phyloP scores from a whole-genome alignment of 495 filamentous ascomycete genomes.

The Xylaria curta region DNA sequence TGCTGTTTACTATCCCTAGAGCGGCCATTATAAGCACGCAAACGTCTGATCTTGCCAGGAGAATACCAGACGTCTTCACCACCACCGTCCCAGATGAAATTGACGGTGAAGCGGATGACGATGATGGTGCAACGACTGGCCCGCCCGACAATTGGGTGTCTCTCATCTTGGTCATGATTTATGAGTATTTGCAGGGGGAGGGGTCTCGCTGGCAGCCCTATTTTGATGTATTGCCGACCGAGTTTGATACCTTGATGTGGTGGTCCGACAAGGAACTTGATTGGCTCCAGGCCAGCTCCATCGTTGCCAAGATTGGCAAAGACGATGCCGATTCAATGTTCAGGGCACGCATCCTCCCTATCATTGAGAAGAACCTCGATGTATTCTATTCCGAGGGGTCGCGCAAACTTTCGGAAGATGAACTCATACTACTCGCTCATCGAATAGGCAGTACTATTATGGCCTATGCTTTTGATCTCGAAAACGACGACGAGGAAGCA shows the following conservation, averaged over 20 bases:
- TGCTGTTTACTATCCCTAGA: slow-evolving; percentile 57
- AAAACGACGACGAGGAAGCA: slow-evolving; percentile 55
- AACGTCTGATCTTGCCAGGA: slow-evolving; percentile 46
- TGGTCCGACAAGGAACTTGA: slow-evolving; percentile 76
- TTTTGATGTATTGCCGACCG: slow-evolving; percentile 75
- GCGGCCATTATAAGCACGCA: slow-evolving; percentile 49
- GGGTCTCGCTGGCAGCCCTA: slow-evolving; percentile 79
- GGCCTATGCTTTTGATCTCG: slow-evolving; percentile 93
- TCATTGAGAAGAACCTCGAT: slow-evolving; percentile 50
- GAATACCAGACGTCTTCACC: slow-evolving; percentile 49
- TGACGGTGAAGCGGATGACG: slow-evolving; percentile 41
- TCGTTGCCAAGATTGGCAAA: slow-evolving; percentile 80
- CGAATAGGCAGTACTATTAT: slow-evolving; percentile 87
- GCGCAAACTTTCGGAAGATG: slow-evolving; percentile 48
- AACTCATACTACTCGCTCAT: slow-evolving; percentile 69
- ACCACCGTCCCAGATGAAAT: slow-evolving; percentile 37
- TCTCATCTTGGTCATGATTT: slow-evolving; percentile 81
- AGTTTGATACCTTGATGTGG: slow-evolving; percentile 90
- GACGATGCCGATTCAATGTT: slow-evolving; percentile 74
- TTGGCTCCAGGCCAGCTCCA: slow-evolving; percentile 77
- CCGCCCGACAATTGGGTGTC: slow-evolving; percentile 53
- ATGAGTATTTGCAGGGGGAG: slow-evolving; percentile 69
- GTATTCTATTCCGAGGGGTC: slow-evolving; percentile 59
- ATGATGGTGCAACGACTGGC: slow-evolving; percentile 32
- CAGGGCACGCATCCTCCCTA: slow-evolving; percentile 63